A percentile compares a stretch with the other conserved stretches of the same genome.
Evolutionary conservation across 768 basidiomycete genomes (phyloP).

Genomic region (Leccinellum rugosiceps): DNA sequence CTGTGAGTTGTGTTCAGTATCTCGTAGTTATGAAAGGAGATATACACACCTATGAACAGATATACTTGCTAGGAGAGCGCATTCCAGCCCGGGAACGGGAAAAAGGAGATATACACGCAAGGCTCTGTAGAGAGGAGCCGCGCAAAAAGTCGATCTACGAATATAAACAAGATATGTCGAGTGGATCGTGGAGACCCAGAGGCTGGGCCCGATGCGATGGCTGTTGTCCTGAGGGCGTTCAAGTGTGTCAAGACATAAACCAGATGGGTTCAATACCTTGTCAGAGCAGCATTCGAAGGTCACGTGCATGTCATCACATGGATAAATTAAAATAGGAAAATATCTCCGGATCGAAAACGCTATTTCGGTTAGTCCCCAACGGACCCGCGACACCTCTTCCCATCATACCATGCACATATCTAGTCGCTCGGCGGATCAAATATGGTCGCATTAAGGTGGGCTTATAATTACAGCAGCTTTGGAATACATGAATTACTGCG

Average conservation of each 20-base stretch:
- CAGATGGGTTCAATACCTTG: slow-evolving; percentile 14
- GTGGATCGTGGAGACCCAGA: slow-evolving; percentile 8
- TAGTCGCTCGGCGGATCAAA: neutral
- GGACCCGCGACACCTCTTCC: neutral
- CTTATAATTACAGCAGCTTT: neutral
- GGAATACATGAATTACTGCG: neutral
- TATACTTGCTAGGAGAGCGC: slow-evolving; percentile 13
- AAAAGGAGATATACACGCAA: slow-evolving; percentile 15
- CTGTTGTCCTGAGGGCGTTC: slow-evolving; percentile 7
- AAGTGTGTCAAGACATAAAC: slow-evolving; percentile 24
- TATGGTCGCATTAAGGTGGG: neutral
- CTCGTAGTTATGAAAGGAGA: neutral
- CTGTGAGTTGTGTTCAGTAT: slow-evolving; percentile 7
- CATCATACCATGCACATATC: neutral
- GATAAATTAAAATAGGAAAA: slow-evolving; percentile 7
- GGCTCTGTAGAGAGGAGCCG: slow-evolving; percentile 2
- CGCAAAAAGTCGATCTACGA: slow-evolving; percentile 10
- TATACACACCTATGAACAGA: slow-evolving; percentile 21
- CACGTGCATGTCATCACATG: slow-evolving; percentile 20
- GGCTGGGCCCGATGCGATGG: slow-evolving; percentile 6
- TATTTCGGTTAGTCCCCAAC: neutral
- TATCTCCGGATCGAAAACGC: slow-evolving; percentile 4
- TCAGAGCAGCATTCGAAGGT: slow-evolving; percentile 15
- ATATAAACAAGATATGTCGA: slow-evolving; percentile 25
- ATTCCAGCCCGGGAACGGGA: slow-evolving; percentile 19